Evolutionary conservation across 1,284 basidiomycete genomes (phyloP), one percentile per base, ranked within the genome.

Genomic region (Thelephora terrestris): DNA sequence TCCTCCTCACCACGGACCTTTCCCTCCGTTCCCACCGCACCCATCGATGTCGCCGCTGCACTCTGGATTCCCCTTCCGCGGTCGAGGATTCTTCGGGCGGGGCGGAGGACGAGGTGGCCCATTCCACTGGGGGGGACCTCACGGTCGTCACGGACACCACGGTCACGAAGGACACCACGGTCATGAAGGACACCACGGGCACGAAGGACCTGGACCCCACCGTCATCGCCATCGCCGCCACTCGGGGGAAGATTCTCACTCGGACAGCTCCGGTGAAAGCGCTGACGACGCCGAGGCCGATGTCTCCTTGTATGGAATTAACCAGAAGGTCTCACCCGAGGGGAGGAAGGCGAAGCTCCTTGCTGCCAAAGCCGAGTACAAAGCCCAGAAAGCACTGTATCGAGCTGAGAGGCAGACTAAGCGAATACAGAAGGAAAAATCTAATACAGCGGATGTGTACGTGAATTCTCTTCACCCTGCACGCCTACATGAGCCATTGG

Each of bases 311-410:
- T 64, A 48, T 52, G 61, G 52, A 47, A 50, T 44, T 53, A 59
- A 37, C 58, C 63, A 24, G 61, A 51, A 46, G 37, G 47, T 53
- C 17, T 57, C 56, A 2, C 51, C 55, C 3, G 56, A 76, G 52
- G 73, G 76, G 18, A 63, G 78, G 40, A 75, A 73, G 54, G 73
- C 74, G n/a, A 69, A 76, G 34, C 72, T 86, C 5, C 78, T 84
- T 57, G 75, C 68, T n/a, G 81, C 82, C 0, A 88, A 84, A 57
- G 67, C 69, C 36, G 62, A 65, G 16, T 88, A 88, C 61, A 81
- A 77, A 61, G 70, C 68, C 1, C 74, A 80, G 63, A 88, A 87
- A 58, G 81, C 83, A 54, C 68, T 69, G 24, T 85, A 85, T 56
- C 73, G 80, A 29, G 64, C 65, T 53, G 74, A 79, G 48, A 66